Evolutionary conservation across 2,329 filamentous ascomycete genomes (phyloP), one percentile per base, ranked within the genome.

Genomic region (Thelonectria discophora): DNA sequence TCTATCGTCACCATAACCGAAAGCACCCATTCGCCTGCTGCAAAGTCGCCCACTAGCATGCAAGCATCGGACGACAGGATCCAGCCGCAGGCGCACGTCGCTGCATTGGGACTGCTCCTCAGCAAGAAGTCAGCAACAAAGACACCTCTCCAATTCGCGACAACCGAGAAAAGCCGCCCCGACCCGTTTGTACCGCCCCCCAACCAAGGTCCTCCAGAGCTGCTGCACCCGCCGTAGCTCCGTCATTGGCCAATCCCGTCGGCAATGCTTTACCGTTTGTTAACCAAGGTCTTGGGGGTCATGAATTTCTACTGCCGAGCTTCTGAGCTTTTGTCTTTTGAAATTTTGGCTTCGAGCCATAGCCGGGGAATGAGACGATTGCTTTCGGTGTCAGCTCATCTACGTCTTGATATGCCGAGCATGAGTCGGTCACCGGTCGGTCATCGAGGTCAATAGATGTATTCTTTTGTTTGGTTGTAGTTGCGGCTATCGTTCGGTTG

Each of bases 131-230:
- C 30, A 20, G 20, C 51, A n/a, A 24, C 45, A 55, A 37, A 27
- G 45, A 48, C 48, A 34, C 47, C 17, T n/a, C 24, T 30, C 20
- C 32, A 43, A 32, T 24, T 32, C 47, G 61, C 39, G 49, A 73
- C 72, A 76, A 73, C 75, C 75, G 75, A 77, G 70, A 68, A 68
- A 74, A 77, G 70, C 75, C 75, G 75, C 64, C 53, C 58, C 42
- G 64, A 68, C 67, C 68, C 72, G 68, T 40, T 34, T n/a, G n/a
- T n/a, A n/a, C n/a, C n/a, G n/a, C n/a, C n/a, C 40, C 46, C 32
- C 60, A 62, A 55, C 60, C 60, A 62, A 58, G 60, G 60, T 13
- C 69, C 62, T 65, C 68, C 63, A 66, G 32, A 17, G n/a, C 5
- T 27, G 45, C 10, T 3, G 6, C 58, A 56, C 18, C 66, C 64